Percentiles rank a stretch among this genome's conserved stretches.
These are phyloP conservation scores for Puccinia horiana DNA, from an alignment of 1,284 basidiomycete species.

Conservation along the genomic window DNA sequence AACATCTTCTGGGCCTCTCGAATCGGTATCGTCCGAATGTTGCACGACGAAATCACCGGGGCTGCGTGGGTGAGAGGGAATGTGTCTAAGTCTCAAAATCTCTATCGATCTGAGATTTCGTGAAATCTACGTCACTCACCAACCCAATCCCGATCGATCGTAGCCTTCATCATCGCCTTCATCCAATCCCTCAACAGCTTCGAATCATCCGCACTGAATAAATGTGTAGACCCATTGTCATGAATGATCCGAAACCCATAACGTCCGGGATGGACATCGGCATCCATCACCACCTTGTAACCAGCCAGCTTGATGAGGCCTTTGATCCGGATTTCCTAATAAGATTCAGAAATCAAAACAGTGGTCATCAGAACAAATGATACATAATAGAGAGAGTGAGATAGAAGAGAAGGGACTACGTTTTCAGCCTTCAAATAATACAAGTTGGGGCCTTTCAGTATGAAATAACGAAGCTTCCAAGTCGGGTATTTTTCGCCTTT, in stretches of 20 bases:
- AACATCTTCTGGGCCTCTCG: conserved; percentile 94
- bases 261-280: conserved; percentile 83
- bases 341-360: conserved; percentile 51
- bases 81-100: background rate
- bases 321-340: conserved; percentile 87
- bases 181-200: conserved; percentile 88
- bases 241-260: conserved; percentile 96
- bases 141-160: conserved; percentile 86
- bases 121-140: conserved; percentile 64
- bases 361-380: conserved; percentile 46
- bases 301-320: conserved; percentile 89
- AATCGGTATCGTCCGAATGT: conserved; percentile 93
- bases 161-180: conserved; percentile 99
- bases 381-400: background rate
- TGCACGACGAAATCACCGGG: conserved; percentile 93
- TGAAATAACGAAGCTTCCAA: conserved; percentile 90
- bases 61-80: conserved; percentile 62
- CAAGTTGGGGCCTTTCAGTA: conserved; percentile 87
- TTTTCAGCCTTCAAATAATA: conserved; percentile 77
- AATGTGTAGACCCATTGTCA: conserved; percentile 81
- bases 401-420: conserved; percentile 60
- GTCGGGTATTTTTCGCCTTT: conserved; percentile 87
- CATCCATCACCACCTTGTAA: conserved; percentile 90
- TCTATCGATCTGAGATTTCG: background rate
- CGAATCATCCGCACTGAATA: conserved; percentile 87